Evolutionary conservation across 2,329 filamentous ascomycete species (phyloP).

Genomic region (Aureobasidium uvarum): DNA sequence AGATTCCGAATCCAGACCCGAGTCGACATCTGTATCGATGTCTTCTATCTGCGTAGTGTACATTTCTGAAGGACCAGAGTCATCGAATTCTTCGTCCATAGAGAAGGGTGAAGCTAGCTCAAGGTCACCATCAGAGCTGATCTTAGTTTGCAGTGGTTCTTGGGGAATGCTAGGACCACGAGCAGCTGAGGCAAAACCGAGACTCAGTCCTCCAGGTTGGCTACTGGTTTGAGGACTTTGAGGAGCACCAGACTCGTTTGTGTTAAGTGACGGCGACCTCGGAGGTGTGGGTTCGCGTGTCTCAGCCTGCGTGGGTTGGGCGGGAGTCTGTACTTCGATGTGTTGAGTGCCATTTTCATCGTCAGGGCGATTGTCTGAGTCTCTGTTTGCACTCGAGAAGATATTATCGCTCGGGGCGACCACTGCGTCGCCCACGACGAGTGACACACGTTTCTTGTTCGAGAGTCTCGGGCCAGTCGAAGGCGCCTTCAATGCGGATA

Average conservation of each 20-base stretch:
- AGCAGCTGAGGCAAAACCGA: constrained; percentile 14
- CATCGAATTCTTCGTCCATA: constrained; percentile 26
- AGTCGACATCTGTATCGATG: constrained; percentile 27
- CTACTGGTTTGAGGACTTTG: background rate
- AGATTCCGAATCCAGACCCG: constrained; percentile 20
- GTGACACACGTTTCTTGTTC: constrained; percentile 39
- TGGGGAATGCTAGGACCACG: background rate
- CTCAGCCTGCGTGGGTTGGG: background rate
- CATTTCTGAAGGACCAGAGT: constrained; percentile 1
- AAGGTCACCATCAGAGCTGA: background rate
- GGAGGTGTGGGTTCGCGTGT: background rate
- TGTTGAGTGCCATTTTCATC: background rate
- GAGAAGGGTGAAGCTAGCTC: constrained; percentile 27
- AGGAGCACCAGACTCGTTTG: background rate
- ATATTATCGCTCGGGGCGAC: constrained; percentile 40
- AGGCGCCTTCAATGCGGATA: constrained; percentile 40
- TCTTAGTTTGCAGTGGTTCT: background rate
- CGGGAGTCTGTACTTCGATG: background rate
- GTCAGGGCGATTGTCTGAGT: background rate
- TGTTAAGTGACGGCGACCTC: background rate
- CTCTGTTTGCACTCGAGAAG: constrained; percentile 25
- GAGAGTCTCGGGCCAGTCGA: constrained; percentile 29
- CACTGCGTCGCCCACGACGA: constrained; percentile 39
- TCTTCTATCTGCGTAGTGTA: constrained; percentile 23
- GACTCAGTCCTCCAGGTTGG: constrained; percentile 14